These are phyloP conservation scores for Fusarium humuli DNA, from an alignment of 2,329 filamentous ascomycete species.

Conservation along the genomic window DNA sequence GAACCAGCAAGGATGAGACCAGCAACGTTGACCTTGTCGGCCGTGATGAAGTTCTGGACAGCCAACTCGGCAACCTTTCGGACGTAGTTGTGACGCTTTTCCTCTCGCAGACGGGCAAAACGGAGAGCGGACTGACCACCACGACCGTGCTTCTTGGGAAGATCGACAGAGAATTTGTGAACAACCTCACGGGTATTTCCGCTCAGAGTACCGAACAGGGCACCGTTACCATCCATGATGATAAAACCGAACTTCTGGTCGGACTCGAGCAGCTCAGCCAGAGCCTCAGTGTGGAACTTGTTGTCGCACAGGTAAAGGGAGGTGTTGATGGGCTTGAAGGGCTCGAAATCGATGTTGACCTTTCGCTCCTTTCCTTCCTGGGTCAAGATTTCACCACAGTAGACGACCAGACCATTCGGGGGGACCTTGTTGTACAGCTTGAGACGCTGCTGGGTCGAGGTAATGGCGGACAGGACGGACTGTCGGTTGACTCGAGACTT, in stretches of 20 bases:
- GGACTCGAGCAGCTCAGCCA: slow-evolving; percentile 96
- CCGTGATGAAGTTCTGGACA: slow-evolving; percentile 98
- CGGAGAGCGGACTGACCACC: slow-evolving; percentile 99
- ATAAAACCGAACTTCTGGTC: slow-evolving; percentile 99
- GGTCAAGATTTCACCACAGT: slow-evolving; percentile 99
- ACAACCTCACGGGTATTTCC: slow-evolving; percentile 97
- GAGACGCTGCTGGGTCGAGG: slow-evolving; percentile 97
- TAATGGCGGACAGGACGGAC: slow-evolving; percentile 97
- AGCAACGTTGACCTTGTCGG: slow-evolving; percentile 97
- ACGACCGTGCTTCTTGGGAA: slow-evolving; percentile 99
- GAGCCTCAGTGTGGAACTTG: slow-evolving; percentile 98
- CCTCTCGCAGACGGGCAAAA: slow-evolving; percentile 99
- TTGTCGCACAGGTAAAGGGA: slow-evolving; percentile 99
- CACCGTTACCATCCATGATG: slow-evolving; percentile 99
- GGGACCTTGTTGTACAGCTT: slow-evolving; percentile 99
- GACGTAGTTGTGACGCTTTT: slow-evolving; percentile 99
- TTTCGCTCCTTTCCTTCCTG: slow-evolving; percentile 98
- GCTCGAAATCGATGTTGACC: slow-evolving; percentile 99
- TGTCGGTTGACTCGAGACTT: slow-evolving; percentile 99
- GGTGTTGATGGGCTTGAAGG: slow-evolving; percentile 99
- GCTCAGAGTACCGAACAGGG: slow-evolving; percentile 94
- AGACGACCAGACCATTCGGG: slow-evolving; percentile 95
- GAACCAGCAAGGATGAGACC: slow-evolving; percentile 96
- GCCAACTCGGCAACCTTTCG: slow-evolving; percentile 98
- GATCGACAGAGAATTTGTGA: slow-evolving; percentile 98